phyloP scores from a whole-genome alignment of 306 rosid genomes.

The Begonia peltatifolia region DNA sequence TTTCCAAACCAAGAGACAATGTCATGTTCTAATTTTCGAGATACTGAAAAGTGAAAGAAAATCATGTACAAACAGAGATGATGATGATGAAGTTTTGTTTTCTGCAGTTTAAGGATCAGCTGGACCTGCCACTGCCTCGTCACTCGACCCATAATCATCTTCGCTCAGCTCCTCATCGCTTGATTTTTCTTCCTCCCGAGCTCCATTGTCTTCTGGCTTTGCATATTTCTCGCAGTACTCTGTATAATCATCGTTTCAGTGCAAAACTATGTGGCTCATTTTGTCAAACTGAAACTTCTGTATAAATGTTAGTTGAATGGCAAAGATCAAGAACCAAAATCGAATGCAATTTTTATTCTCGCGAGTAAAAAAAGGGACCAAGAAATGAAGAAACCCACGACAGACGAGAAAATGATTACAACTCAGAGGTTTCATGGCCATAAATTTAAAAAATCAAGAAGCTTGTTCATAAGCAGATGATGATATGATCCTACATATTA shows the following conservation, averaged over 20 bases:
- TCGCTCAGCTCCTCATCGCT: constrained; percentile 76
- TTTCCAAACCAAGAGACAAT: background rate
- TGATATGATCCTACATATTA: no score
- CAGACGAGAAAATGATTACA: no score
- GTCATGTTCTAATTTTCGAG: background rate
- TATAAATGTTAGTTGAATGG: no score
- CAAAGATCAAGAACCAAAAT: no score
- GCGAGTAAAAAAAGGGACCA: no score
- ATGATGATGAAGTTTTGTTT: background rate
- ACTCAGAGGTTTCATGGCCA: no score
- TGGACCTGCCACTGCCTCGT: constrained; percentile 43
- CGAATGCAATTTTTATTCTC: no score
- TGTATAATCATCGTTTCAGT: constrained; percentile 10
- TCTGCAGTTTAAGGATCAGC: constrained; percentile 39
- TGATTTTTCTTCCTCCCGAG: constrained; percentile 32
- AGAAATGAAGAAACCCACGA: no score
- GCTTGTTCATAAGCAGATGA: no score
- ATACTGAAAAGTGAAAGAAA: background rate
- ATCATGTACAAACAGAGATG: background rate
- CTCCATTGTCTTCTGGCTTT: constrained; percentile 62
- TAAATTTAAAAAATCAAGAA: no score
- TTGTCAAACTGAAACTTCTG: no score
- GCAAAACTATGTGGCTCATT: background rate
- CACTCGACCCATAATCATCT: constrained; percentile 55
- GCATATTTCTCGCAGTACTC: constrained; percentile 76